Percentiles rank a stretch among this genome's conserved stretches.
phyloP scores from a whole-genome alignment of 345 rosid genomes.

The Populus davidiana region DNA sequence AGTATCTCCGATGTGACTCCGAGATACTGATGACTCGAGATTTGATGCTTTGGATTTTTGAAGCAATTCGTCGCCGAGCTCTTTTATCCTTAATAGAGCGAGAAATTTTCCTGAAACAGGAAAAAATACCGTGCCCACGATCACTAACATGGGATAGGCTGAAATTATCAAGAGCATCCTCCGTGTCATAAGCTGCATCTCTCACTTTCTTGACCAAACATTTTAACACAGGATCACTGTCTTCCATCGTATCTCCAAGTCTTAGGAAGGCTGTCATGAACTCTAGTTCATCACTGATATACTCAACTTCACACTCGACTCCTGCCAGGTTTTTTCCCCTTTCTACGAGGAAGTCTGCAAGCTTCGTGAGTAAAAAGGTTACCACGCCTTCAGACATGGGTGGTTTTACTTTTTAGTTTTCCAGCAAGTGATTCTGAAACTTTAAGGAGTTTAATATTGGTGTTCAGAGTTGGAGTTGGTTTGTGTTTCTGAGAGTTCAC shows the following conservation, averaged over 20 bases:
- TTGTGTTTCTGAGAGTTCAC: background rate
- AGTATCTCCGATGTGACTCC: slow-evolving; percentile 12
- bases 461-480: background rate
- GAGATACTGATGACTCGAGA: slow-evolving; percentile 1
- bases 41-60: slow-evolving; percentile 16
- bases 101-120: no score
- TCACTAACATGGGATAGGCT: background rate
- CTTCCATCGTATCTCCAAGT: slow-evolving; percentile 22
- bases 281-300: slow-evolving; percentile 24
- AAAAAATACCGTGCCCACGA: no score
- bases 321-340: slow-evolving; percentile 15
- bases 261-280: slow-evolving; percentile 29
- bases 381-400: slow-evolving; percentile 34
- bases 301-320: slow-evolving; percentile 17
- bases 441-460: background rate
- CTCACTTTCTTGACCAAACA: slow-evolving; percentile 27
- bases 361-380: slow-evolving; percentile 21
- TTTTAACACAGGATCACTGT: slow-evolving; percentile 14
- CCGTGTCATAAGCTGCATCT: slow-evolving; percentile 21
- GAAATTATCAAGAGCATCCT: slow-evolving; percentile 37
- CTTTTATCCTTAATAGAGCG: background rate
- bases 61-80: slow-evolving; percentile 23
- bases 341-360: slow-evolving; percentile 21
- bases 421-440: background rate
- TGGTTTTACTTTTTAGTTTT: no score